Evolutionary conservation across 208 protist genomes (phyloP), one percentile per base, ranked within the genome.

Genomic region (Trypanosoma scelopori): DNA sequence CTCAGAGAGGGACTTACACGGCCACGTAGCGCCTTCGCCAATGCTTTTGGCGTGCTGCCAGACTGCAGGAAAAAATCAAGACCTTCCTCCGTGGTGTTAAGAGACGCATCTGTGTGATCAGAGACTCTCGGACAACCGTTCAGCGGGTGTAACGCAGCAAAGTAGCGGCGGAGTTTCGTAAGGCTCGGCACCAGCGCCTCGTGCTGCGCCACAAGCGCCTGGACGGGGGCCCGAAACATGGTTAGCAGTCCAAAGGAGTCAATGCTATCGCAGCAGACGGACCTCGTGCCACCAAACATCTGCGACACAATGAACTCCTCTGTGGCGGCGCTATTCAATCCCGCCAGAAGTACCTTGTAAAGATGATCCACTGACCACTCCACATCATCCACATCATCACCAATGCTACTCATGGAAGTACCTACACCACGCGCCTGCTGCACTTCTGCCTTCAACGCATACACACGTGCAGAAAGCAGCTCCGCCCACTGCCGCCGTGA

Each of bases 1-100:
- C 90, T 82, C 32, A 96, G 43, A 0, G 85, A 84, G 12, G 85
- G 87, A 73, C 85, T 84, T 35, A 89, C 78, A 22, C 71, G 70
- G 35, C 75, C 69, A 12, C 76, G 79, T 39, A 96, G 73, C 15
- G 86, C 48, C 5, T 45, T 62, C 1, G 77, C 63, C 51, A 92
- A 37, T 28, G 49, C 52, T 55, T 75, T 75, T 27, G 74, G 66
- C 13, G 70, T 65, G 42, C 79, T 78, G 35, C 84, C 82, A 7
- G 52, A 13, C 0, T 83, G 82, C 45, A 95, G 45, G 23, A 93
- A 57, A 1, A 51, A 37, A 46, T 91, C 77, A 25, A 92, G 60
- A 50, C 89, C 81, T 18, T 55, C 55, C 62, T 92, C 81, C 22
- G 75, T 76, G 51, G 72, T 42, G 43, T 85, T 62, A 22, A 89